These are phyloP conservation scores for Blastobotrys elegans DNA, from an alignment of 1,139 yeast species.

Conservation along the genomic window DNA sequence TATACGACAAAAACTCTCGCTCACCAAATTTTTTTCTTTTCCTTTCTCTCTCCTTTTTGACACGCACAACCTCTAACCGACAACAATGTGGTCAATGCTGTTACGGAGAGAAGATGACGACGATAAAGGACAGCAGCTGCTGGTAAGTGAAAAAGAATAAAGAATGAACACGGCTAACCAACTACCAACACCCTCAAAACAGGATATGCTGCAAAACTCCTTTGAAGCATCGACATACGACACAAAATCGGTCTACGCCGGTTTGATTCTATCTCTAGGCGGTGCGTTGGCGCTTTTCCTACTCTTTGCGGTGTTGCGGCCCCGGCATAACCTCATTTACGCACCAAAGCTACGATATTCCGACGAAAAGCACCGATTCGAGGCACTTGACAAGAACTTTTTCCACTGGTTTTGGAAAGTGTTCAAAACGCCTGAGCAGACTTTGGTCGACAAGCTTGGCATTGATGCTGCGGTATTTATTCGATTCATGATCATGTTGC, in stretches of 20 bases:
- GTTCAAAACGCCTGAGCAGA: conserved; percentile 26
- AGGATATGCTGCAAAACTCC: conserved; percentile 15
- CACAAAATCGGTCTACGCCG: conserved; percentile 35
- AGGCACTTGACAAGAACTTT: conserved; percentile 24
- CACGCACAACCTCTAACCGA: background rate
- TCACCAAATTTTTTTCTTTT: no score
- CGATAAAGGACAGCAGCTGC: conserved; percentile 11
- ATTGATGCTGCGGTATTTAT: conserved; percentile 37
- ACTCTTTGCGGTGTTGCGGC: conserved; percentile 34
- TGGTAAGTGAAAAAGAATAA: conserved; percentile 6
- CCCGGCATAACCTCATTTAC: conserved; percentile 34
- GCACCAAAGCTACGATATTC: conserved; percentile 31
- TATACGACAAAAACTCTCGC: no score
- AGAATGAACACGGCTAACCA: background rate
- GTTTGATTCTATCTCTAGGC: conserved; percentile 34
- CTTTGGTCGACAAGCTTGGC: conserved; percentile 32
- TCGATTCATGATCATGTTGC: conserved; percentile 33
- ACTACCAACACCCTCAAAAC: background rate
- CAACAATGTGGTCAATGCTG: background rate
- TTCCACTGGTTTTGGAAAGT: conserved; percentile 31
- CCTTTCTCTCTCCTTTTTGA: background rate
- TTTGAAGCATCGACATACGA: conserved; percentile 11
- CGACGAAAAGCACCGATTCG: conserved; percentile 22
- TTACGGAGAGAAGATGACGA: conserved; percentile 4
- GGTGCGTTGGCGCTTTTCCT: conserved; percentile 31